These are phyloP conservation scores for Xylaria multiplex DNA, from an alignment of 2,329 filamentous ascomycete genomes.

Conservation along the genomic window DNA sequence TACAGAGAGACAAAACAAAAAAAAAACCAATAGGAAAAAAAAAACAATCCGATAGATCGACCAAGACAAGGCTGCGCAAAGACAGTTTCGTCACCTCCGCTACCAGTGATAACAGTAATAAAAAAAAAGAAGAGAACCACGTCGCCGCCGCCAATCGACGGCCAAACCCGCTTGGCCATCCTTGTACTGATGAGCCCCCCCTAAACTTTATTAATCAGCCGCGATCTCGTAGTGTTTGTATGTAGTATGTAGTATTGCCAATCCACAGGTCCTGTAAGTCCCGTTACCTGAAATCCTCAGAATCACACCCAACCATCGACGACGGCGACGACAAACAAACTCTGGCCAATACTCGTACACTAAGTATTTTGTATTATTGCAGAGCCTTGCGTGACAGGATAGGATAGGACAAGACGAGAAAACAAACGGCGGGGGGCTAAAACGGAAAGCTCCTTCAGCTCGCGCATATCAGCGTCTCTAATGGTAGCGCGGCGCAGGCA, in stretches of 20 bases:
- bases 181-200: conserved; percentile 33
- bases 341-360: conserved; percentile 2
- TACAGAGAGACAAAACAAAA: conserved; percentile 3
- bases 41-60: conserved; percentile 14
- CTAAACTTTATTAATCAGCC: conserved; percentile 42
- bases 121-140: conserved; percentile 18
- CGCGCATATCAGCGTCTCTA: conserved; percentile 30
- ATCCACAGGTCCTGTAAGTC: conserved; percentile 16
- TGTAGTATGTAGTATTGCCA: conserved; percentile 4
- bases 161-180: conserved; percentile 31
- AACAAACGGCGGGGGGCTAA: conserved; percentile 18
- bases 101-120: conserved; percentile 4
- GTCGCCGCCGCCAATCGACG: conserved; percentile 16
- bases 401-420: neutral
- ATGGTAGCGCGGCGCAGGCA: conserved; percentile 38
- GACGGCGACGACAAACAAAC: neutral
- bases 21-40: conserved; percentile 1
- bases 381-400: conserved; percentile 27
- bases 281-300: conserved; percentile 27
- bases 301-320: conserved; percentile 28
- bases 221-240: conserved; percentile 31
- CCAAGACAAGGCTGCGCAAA: conserved; percentile 28
- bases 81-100: conserved; percentile 13
- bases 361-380: conserved; percentile 10
- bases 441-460: conserved; percentile 35